Evolutionary conservation across 1,284 basidiomycete genomes (phyloP).

Genomic region (Athelia sp.): DNA sequence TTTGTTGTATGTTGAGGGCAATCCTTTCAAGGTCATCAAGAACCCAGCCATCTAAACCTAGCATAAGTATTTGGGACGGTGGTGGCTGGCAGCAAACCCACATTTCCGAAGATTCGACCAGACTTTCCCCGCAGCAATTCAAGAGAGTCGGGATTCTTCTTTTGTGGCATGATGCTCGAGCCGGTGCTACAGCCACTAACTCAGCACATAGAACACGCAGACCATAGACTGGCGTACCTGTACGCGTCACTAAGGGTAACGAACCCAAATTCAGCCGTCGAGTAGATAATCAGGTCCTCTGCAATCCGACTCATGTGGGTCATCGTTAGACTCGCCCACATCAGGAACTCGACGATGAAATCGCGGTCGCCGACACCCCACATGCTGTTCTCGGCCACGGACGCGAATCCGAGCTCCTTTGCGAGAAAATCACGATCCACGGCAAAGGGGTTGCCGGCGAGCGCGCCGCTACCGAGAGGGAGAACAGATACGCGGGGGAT

Average conservation of each 20-base stretch:
- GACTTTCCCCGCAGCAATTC: conserved; percentile 95
- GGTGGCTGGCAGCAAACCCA: conserved; percentile 26
- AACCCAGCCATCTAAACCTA: conserved; percentile 87
- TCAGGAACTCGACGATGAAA: conserved; percentile 95
- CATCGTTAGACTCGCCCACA: conserved; percentile 93
- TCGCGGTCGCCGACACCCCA: conserved; percentile 96
- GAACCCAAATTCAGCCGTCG: conserved; percentile 95
- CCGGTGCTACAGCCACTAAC: conserved; percentile 64
- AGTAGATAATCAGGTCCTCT: conserved; percentile 96
- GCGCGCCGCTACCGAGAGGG: conserved; percentile 90
- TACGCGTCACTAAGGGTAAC: conserved; percentile 94
- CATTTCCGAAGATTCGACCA: conserved; percentile 91
- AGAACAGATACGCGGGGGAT: conserved; percentile 87
- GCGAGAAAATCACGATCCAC: conserved; percentile 89
- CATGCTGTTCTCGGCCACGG: conserved; percentile 88
- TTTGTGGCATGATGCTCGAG: conserved; percentile 99
- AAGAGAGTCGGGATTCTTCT: conserved; percentile 97
- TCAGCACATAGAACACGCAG: background rate
- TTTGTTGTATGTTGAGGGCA: conserved; percentile 99
- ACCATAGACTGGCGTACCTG: conserved; percentile 45
- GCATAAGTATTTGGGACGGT: conserved; percentile 2
- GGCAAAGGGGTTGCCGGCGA: conserved; percentile 94
- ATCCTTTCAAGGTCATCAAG: conserved; percentile 95
- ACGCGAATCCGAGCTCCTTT: conserved; percentile 79
- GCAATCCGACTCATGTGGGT: conserved; percentile 92